phyloP scores from a whole-genome alignment of 352 stramenopile genomes.

The Pythium periplocum region DNA sequence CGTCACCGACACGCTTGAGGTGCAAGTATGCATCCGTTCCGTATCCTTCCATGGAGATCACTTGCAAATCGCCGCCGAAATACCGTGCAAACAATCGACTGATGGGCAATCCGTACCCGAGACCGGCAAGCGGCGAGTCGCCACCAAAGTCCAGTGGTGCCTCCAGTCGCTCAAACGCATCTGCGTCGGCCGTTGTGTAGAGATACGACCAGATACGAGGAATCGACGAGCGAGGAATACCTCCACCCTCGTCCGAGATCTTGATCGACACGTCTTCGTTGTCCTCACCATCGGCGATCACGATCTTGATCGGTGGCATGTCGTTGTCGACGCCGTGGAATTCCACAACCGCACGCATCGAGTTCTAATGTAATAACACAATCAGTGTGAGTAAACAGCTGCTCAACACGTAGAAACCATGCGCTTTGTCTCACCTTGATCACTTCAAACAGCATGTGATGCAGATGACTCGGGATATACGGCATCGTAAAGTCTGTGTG shows the following conservation, averaged over 20 bases:
- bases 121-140: slow-evolving; percentile 90
- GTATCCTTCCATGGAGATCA: slow-evolving; percentile 99
- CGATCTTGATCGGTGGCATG: slow-evolving; percentile 98
- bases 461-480: slow-evolving; percentile 93
- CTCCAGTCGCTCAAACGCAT: slow-evolving; percentile 88
- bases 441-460: slow-evolving; percentile 99
- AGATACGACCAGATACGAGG: slow-evolving; percentile 99
- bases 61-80: slow-evolving; percentile 98
- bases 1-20: slow-evolving; percentile 89
- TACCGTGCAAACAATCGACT: slow-evolving; percentile 97
- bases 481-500: slow-evolving; percentile 98
- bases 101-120: slow-evolving; percentile 97
- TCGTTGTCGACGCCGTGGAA: slow-evolving; percentile 96
- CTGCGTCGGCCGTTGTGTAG: slow-evolving; percentile 98
- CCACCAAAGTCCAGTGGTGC: slow-evolving; percentile 83
- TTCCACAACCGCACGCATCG: slow-evolving; percentile 98
- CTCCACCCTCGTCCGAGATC: slow-evolving; percentile 99
- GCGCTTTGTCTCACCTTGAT: slow-evolving; percentile 81
- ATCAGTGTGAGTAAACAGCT: neutral
- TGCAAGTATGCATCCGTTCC: slow-evolving; percentile 97
- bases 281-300: slow-evolving; percentile 98
- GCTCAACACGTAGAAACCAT: neutral
- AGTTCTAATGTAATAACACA: slow-evolving; percentile 68
- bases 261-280: slow-evolving; percentile 99
- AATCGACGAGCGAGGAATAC: slow-evolving; percentile 97